A percentile compares a stretch with the other conserved stretches of the same genome.
phyloP scores from a whole-genome alignment of 768 basidiomycete genomes.

The Collybia sp. region DNA sequence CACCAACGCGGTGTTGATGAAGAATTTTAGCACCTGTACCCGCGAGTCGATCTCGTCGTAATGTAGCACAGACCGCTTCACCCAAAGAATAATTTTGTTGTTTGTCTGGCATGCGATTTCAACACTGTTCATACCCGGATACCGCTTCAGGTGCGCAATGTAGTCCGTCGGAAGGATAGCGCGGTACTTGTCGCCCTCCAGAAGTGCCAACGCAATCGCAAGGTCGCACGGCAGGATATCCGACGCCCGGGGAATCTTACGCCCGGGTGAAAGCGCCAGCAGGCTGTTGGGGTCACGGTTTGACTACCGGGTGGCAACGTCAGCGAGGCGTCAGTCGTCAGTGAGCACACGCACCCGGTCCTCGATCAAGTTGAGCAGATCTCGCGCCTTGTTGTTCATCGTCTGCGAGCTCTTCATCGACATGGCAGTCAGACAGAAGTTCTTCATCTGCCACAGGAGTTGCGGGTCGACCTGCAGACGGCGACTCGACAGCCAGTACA shows the following conservation, averaged over 20 bases:
- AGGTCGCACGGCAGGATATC: slow-evolving; percentile 34
- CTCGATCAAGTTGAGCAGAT: slow-evolving; percentile 24
- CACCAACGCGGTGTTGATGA: slow-evolving; percentile 37
- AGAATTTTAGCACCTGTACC: slow-evolving; percentile 36
- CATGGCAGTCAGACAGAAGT: slow-evolving; percentile 26
- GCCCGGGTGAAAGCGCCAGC: slow-evolving; percentile 14
- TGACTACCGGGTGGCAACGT: slow-evolving; percentile 2
- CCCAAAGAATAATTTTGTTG: slow-evolving; percentile 34
- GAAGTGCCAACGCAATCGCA: slow-evolving; percentile 36
- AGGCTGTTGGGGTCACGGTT: slow-evolving; percentile 3
- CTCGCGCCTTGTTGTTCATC: slow-evolving; percentile 27
- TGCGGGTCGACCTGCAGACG: slow-evolving; percentile 23
- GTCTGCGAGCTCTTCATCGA: slow-evolving; percentile 20
- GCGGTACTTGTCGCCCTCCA: slow-evolving; percentile 38
- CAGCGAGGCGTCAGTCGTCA: neutral
- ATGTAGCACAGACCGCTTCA: slow-evolving; percentile 34
- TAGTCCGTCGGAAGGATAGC: slow-evolving; percentile 36
- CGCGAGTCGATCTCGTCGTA: slow-evolving; percentile 30
- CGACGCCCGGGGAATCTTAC: slow-evolving; percentile 21
- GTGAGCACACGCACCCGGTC: slow-evolving; percentile 15
- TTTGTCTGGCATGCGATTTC: slow-evolving; percentile 28
- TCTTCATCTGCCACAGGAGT: slow-evolving; percentile 28
- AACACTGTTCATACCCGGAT: slow-evolving; percentile 24
- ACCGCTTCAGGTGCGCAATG: slow-evolving; percentile 29
- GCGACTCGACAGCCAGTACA: slow-evolving; percentile 28